These are phyloP conservation scores for Amborella trichopoda DNA, from an alignment of 164 flowering plant species.

Conservation along the genomic window DNA sequence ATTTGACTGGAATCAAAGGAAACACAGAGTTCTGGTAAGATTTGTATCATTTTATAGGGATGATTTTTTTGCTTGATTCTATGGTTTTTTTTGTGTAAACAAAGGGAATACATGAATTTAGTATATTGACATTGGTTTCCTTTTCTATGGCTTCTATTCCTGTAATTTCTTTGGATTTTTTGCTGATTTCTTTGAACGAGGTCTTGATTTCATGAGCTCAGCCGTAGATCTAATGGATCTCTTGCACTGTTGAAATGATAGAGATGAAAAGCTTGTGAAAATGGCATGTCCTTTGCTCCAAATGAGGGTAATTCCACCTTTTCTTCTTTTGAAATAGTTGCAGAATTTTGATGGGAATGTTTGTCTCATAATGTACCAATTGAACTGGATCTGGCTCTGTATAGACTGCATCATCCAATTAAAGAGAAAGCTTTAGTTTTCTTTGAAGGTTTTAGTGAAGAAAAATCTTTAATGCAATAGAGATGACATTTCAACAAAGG, in stretches of 20 bases:
- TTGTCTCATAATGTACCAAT: conserved; percentile 24
- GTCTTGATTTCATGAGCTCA: conserved; percentile 24
- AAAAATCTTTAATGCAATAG: too few relatives aligned
- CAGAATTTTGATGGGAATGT: conserved; percentile 56
- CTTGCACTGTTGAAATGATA: not conserved
- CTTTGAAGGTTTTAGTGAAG: too few relatives aligned
- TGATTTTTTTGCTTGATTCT: too few relatives aligned
- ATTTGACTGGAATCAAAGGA: too few relatives aligned
- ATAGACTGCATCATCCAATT: conserved; percentile 18
- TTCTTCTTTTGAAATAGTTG: conserved; percentile 58
- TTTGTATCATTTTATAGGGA: too few relatives aligned
- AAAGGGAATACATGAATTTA: too few relatives aligned
- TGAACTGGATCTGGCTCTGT: conserved; percentile 25
- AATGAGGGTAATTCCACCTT: conserved; percentile 25
- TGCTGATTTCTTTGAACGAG: not conserved
- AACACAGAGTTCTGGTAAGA: too few relatives aligned
- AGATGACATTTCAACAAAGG: too few relatives aligned
- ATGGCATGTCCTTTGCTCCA: conserved; percentile 27
- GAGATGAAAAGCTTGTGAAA: conserved; percentile 9
- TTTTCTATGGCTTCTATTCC: too few relatives aligned
- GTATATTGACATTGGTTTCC: too few relatives aligned
- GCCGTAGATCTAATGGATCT: conserved; percentile 60
- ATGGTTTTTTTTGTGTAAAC: too few relatives aligned
- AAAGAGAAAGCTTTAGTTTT: too few relatives aligned
- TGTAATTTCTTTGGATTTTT: not conserved